Evolutionary conservation across 768 basidiomycete species (phyloP).

Genomic region (Macrolepiota fuliginosa): DNA sequence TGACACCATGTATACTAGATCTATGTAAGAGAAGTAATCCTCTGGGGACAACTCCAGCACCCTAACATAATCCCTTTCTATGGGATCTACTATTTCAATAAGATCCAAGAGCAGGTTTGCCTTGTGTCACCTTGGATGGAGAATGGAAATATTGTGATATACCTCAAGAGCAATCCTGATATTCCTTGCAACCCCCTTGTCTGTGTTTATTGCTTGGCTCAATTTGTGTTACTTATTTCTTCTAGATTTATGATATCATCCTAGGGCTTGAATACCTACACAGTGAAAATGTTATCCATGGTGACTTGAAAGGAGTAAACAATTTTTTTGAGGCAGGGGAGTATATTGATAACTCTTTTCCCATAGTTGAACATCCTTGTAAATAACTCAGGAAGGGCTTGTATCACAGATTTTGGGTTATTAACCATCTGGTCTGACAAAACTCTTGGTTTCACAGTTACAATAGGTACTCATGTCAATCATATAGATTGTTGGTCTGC

Average conservation of each 20-base stretch:
- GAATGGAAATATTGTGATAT: slow-evolving; percentile 11
- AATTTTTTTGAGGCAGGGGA: too few species aligned
- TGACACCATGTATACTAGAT: not conserved
- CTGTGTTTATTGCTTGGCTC: not conserved
- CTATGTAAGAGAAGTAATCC: slow-evolving; percentile 5
- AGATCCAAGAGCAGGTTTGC: not conserved
- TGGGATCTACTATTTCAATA: slow-evolving; percentile 6
- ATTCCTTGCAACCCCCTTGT: not conserved
- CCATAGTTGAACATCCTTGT: slow-evolving; percentile 16
- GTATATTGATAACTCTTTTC: too few species aligned
- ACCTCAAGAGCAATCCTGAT: slow-evolving; percentile 1
- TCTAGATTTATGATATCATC: slow-evolving; percentile 13
- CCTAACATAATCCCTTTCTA: slow-evolving; percentile 10
- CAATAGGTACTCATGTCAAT: not conserved
- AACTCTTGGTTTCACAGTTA: slow-evolving; percentile 3
- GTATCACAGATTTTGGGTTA: slow-evolving; percentile 18
- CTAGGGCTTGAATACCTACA: slow-evolving; percentile 15
- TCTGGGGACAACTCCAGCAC: slow-evolving; percentile 9
- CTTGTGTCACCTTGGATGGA: slow-evolving; percentile 17
- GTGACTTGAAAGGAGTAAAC: slow-evolving; percentile 18
- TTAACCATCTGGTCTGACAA: slow-evolving; percentile 10
- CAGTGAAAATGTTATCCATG: slow-evolving; percentile 14
- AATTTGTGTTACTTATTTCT: too few species aligned
- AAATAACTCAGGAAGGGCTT: slow-evolving; percentile 9
- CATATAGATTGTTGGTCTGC: slow-evolving; percentile 16